phyloP scores from a whole-genome alignment of 2,329 filamentous ascomycete genomes.

The Penicillium sp. region DNA sequence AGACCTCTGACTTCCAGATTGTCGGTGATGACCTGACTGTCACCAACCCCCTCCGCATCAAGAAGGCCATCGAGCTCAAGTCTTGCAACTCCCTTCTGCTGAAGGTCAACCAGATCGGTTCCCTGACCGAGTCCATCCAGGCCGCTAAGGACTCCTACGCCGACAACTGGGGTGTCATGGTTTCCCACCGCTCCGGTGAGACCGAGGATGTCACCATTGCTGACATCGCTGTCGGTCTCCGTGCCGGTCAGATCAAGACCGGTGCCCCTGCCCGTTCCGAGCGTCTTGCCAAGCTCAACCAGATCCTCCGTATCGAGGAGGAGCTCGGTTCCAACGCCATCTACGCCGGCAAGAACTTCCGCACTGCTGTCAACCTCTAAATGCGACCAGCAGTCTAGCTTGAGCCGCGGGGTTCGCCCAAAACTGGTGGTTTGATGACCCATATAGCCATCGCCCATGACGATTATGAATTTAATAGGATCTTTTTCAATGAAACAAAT shows the following conservation, averaged over 20 bases:
- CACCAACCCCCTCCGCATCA: constrained; percentile 98
- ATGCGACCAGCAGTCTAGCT: constrained; percentile 25
- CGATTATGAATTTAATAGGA: constrained; percentile 32
- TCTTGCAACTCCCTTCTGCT: constrained; percentile 96
- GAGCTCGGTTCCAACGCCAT: constrained; percentile 90
- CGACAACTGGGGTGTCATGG: constrained; percentile 98
- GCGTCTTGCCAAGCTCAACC: constrained; percentile 99
- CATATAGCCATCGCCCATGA: constrained; percentile 17
- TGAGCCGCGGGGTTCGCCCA: constrained; percentile 11
- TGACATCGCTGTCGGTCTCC: constrained; percentile 95
- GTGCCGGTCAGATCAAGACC: constrained; percentile 98
- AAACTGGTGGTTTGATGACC: constrained; percentile 18
- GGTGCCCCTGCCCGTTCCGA: constrained; percentile 95
- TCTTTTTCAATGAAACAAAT: constrained; percentile 23
- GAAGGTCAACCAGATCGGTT: constrained; percentile 99
- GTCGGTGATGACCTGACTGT: constrained; percentile 98
- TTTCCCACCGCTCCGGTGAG: constrained; percentile 98
- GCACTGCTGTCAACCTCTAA: constrained; percentile 86
- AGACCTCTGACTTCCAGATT: constrained; percentile 97
- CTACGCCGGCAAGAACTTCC: constrained; percentile 92
- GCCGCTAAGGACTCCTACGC: constrained; percentile 98
- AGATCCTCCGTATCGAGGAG: constrained; percentile 99
- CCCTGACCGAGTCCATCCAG: constrained; percentile 97
- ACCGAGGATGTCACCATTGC: constrained; percentile 99
- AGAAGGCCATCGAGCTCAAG: constrained; percentile 99